phyloP scores from a whole-genome alignment of 73 alveolate genomes.

The Paramecium biaurelia region DNA sequence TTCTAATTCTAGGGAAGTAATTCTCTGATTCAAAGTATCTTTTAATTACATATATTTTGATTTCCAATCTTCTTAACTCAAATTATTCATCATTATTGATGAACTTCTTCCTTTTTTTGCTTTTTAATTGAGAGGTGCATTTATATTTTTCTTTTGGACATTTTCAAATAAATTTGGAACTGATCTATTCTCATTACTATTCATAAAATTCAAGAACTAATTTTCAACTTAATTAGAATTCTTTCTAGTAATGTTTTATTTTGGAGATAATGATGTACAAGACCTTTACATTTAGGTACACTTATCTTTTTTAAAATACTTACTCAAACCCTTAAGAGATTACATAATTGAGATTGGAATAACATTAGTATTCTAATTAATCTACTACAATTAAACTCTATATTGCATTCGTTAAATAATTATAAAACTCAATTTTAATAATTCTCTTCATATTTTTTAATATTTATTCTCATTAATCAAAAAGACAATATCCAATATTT shows the following conservation, averaged over 20 bases:
- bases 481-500: background rate
- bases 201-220: background rate
- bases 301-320: background rate
- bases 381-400: background rate
- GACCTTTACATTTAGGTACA: background rate
- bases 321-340: background rate
- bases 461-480: background rate
- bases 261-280: background rate
- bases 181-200: background rate
- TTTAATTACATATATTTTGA: background rate
- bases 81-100: background rate
- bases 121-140: background rate
- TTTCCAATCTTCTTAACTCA: background rate
- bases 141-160: background rate
- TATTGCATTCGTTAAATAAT: background rate
- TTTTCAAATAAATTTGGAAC: background rate
- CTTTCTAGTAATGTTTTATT: background rate
- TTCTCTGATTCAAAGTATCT: background rate
- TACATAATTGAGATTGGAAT: background rate
- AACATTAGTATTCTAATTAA: background rate
- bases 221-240: background rate
- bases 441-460: background rate
- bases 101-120: background rate
- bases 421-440: background rate
- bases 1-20: background rate